Base-by-base conservation (phyloP, 2,329 filamentous ascomycete genomes). In the Massarina eburnea region DNA sequence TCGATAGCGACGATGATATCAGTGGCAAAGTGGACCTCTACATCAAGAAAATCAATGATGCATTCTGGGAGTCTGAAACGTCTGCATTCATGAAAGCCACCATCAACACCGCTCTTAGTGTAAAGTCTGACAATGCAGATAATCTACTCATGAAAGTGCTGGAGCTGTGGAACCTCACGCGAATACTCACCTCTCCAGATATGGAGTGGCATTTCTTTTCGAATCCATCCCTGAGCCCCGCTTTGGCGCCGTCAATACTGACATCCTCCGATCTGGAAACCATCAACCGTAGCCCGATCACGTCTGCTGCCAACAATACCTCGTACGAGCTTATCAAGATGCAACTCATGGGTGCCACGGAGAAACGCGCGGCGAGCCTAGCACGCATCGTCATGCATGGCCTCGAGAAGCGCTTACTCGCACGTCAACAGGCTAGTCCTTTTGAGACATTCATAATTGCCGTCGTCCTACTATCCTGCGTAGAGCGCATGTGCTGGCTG, bases 361-460 rank as follows among this genome's bases (percentile, higher is more conserved):
- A 84, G 56, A 79, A 79, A 52, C 75, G 78, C 21, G 79, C 79
- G 27, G 71, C 74, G 12, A 70, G 71, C 41, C 67, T 82, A 5
- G 76, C 76, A 52, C 81, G 79, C 43, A 68, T 68, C 8, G 75
- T 82, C 26, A 78, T 83, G 73, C 81, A 80, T 49, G 80, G 83
- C 46, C 72, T 84, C 1, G 81, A 84, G 58, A 76, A 79, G 15
- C 75, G 80, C n/a, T 67, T 84, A 4, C 71, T 83, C 7, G 79
- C 81, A 54, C 77, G 80, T 10, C 77, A 80, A 56, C 77, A 81
- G 59, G 76, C 74, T 18, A 78, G 76, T 41, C 75, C 75, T 36
- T 82, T 84, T 45, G 77, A 80, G 48, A 83, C 80, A 0, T 83
- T 82, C 57, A 65, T 84, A n/a, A 76, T 78, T 4, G 74, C 80